Conservation (phyloP, 768 basidiomycete genomes). For the Serpula lacrymans region DNA sequence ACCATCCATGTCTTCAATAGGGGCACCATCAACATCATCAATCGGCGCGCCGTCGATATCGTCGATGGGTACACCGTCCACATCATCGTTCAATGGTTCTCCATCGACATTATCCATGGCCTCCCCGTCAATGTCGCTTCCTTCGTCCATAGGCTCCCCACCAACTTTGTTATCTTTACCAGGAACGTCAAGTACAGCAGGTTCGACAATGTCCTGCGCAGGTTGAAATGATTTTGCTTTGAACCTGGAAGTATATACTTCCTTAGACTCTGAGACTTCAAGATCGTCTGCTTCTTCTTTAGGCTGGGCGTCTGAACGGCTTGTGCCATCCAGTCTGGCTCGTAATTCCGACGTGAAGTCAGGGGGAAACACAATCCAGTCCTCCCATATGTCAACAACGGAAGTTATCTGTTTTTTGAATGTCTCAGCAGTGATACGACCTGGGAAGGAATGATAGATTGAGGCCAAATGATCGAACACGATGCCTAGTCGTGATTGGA, state of each 20-base stretch:
- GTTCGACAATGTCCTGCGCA: constrained; percentile 42
- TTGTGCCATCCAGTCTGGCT: constrained; percentile 65
- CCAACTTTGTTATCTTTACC: constrained; percentile 39
- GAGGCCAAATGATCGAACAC: constrained; percentile 95
- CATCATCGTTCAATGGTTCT: constrained; percentile 39
- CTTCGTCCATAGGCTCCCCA: constrained; percentile 38
- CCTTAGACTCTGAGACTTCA: constrained; percentile 21
- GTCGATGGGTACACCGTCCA: constrained; percentile 45
- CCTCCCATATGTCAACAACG: constrained; percentile 95
- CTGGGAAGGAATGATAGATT: constrained; percentile 94
- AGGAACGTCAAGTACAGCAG: constrained; percentile 18
- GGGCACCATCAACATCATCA: constrained; percentile 29
- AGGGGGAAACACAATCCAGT: constrained; percentile 95
- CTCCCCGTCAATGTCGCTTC: constrained; percentile 51
- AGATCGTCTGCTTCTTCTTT: constrained; percentile 21
- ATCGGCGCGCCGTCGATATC: constrained; percentile 29
- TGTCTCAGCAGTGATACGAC: constrained; percentile 91
- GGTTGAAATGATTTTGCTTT: constrained; percentile 77
- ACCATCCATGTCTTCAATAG: constrained; percentile 39
- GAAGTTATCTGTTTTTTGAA: constrained; percentile 91
- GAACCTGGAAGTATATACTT: constrained; percentile 57
- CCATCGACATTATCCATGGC: constrained; percentile 44
- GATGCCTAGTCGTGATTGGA: constrained; percentile 85
- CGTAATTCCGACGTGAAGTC: constrained; percentile 79
- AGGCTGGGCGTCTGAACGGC: constrained; percentile 24